Conservation (phyloP, 78 protist species). For the Guillardia theta region DNA sequence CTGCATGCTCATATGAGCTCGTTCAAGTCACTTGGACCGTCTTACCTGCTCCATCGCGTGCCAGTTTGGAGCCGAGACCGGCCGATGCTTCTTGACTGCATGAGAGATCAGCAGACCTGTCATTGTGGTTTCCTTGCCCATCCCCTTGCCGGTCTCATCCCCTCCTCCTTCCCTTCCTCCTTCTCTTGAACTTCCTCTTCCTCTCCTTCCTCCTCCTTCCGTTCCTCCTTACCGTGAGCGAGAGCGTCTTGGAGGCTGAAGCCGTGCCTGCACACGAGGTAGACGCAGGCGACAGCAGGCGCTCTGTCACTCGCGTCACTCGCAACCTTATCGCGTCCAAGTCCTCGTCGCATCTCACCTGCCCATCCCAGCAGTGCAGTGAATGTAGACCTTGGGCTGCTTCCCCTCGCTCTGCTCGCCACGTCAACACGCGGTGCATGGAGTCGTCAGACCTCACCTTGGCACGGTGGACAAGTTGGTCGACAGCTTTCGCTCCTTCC, state of each 20-base stretch:
- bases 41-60: not conserved
- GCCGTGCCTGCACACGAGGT: slow-evolving; percentile 11
- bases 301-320: not conserved
- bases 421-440: not conserved
- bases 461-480: not conserved
- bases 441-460: not conserved
- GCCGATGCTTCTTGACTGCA: not conserved
- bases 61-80: slow-evolving; percentile 19
- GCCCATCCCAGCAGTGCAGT: slow-evolving; percentile 17
- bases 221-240: not conserved
- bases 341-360: not conserved
- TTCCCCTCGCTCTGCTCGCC: not conserved
- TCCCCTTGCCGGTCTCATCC: not conserved
- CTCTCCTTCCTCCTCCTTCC: too few relatives aligned
- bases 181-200: too few relatives aligned
- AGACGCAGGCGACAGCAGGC: slow-evolving; percentile 20
- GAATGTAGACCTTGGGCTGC: slow-evolving; percentile 18
- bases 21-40: too few relatives aligned
- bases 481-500: not conserved
- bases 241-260: not conserved
- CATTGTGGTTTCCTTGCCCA: not conserved
- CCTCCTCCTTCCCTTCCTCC: too few relatives aligned
- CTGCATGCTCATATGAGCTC: too few relatives aligned
- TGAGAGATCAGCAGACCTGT: not conserved
- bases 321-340: not conserved